phyloP scores from a whole-genome alignment of 139 green algal genomes.

The Chlamydomonas incerta region DNA sequence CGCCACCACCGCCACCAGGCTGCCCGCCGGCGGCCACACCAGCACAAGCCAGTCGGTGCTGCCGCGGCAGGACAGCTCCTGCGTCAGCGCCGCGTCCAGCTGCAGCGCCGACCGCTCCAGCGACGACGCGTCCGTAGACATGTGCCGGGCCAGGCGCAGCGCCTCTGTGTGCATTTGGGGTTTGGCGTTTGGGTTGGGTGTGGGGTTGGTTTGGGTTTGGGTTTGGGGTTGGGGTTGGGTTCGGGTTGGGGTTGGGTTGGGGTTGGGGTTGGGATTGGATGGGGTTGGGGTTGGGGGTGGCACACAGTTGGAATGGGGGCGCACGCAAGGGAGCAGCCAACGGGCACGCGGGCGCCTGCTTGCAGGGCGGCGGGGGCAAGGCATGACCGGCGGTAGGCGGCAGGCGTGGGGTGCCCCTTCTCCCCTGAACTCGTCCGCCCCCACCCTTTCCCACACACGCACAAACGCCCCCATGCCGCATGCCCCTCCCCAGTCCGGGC shows the following conservation, averaged over 20 bases:
- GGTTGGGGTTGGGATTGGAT: too few species aligned
- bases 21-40: slow-evolving; percentile 26
- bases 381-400: too few species aligned
- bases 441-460: not conserved
- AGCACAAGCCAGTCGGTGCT: slow-evolving; percentile 3
- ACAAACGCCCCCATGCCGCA: too few species aligned
- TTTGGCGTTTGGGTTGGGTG: too few species aligned
- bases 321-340: too few species aligned
- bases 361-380: too few species aligned
- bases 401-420: not conserved
- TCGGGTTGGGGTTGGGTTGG: not conserved
- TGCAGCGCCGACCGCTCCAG: slow-evolving; percentile 3
- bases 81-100: not conserved
- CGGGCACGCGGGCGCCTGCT: too few species aligned
- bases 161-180: slow-evolving; percentile 26
- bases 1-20: not conserved
- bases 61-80: not conserved
- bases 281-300: too few species aligned
- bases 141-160: slow-evolving; percentile 4
- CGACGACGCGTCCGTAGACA: not conserved
- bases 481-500: too few species aligned
- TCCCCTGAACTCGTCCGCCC: not conserved
- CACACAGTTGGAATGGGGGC: too few species aligned
- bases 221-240: too few species aligned
- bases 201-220: too few species aligned